Conservation (phyloP, 2,329 filamentous ascomycete genomes). For the Paecilomyces sp. region DNA sequence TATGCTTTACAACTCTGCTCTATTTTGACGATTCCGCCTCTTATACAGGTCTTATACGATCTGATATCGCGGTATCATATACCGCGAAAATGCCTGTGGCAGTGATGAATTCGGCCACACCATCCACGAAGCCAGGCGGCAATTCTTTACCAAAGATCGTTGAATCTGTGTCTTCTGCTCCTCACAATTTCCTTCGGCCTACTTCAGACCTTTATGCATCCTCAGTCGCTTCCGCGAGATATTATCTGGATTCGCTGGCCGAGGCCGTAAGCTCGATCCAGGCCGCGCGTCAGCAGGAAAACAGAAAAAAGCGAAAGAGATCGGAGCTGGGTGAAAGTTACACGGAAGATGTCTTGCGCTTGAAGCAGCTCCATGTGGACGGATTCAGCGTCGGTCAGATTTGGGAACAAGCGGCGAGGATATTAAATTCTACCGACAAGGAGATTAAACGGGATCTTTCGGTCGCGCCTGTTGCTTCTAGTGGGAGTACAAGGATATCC, state of each 20-base stretch:
- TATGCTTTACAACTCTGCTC: neutral
- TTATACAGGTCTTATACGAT: neutral
- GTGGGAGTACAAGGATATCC: constrained; percentile 7
- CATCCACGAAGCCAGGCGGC: neutral
- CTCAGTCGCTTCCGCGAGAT: constrained; percentile 69
- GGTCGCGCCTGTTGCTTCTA: constrained; percentile 17
- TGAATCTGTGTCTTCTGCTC: constrained; percentile 47
- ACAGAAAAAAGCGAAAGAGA: constrained; percentile 71
- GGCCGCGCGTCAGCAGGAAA: constrained; percentile 57
- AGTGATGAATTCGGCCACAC: neutral
- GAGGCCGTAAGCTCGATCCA: constrained; percentile 67
- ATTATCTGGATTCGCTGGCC: constrained; percentile 71
- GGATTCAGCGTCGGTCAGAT: constrained; percentile 85
- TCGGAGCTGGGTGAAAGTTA: constrained; percentile 43
- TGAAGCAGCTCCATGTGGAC: constrained; percentile 76
- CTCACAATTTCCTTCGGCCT: constrained; percentile 73
- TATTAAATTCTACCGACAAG: constrained; percentile 59
- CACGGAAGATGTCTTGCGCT: constrained; percentile 54
- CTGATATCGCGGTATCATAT: neutral
- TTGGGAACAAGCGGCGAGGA: constrained; percentile 85
- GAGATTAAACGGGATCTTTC: constrained; percentile 46
- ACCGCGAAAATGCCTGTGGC: neutral
- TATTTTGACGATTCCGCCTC: neutral
- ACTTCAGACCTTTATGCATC: constrained; percentile 58
- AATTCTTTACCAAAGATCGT: constrained; percentile 5